Base-by-base conservation (phyloP, 2,329 filamentous ascomycete genomes). In the Cercospora sp. region DNA sequence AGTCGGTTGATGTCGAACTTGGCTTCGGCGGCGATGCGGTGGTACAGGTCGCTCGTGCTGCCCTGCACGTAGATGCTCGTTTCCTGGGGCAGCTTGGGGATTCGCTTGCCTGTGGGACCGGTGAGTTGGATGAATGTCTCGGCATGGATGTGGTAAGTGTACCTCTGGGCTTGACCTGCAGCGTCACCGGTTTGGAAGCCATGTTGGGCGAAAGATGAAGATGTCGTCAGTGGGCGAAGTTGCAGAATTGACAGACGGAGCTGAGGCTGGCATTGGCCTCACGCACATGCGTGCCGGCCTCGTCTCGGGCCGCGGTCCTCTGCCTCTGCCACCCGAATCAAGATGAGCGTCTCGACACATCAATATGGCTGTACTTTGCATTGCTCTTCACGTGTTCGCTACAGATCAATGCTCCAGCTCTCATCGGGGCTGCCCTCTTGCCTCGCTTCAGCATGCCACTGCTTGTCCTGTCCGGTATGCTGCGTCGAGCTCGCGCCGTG, bases 1-100 rank as follows among this genome's bases (percentile, higher is more conserved):
- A 91, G 77, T 28, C 88, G 86, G 75, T 90, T 84, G 51, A 87
- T 79, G 4, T 86, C 86, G 74, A 84, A 84, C 12, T 83, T 82
- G 37, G 87, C 84, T 65, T 83, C 80, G 64, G 81, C 79, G 32
- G 88, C 85, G 61, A 91, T 81, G 63, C 83, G 80, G 63, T 81
- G 79, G 78, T 90, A 89, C 63, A 90, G 82, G 68, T 88, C 84
- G 61, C 83, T 80, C 24, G 82, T 81, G 37, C 84, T 82, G 65
- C 84, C 85, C 74, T 85, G 80, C 63, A 84, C 77, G 65, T 82
- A 79, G 67, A 89, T 80, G 63, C 80, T 83, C 69, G 87, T 80
- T 63, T 85, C 82, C 73, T 85, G 83, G 12, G 88, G 88, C 43
- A 90, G 85, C 68, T 83, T 85, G 71, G 83, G 84, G 76, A 90